phyloP scores from a whole-genome alignment of 345 rosid species.

The Brassica napus region Da-Ae NC_063434.1:8149501-8150000 shows the following conservation, averaged over 20 bases:
- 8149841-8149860: neutral
- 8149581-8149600: constrained; percentile 42
- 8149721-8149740: constrained; percentile 45
- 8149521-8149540: constrained; percentile 42
- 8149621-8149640: neutral
- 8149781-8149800: constrained; percentile 23
- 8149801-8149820: constrained; percentile 7
- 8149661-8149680: neutral
- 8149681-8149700: neutral
- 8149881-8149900: constrained; percentile 42
- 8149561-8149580: constrained; percentile 46
- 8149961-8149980: constrained; percentile 56
- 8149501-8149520: constrained; percentile 47
- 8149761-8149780: constrained; percentile 58
- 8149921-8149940: constrained; percentile 45
- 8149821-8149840: constrained; percentile 1
- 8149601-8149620: constrained; percentile 45
- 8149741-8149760: constrained; percentile 42
- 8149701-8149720: constrained; percentile 57
- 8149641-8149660: constrained; percentile 2
- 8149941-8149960: constrained; percentile 47
- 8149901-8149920: constrained; percentile 32
- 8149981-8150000: constrained; percentile 63
- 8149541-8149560: constrained; percentile 49
- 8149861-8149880: constrained; percentile 43